phyloP scores from a whole-genome alignment of 441 rosid species.

The Adansonia madagascariensis region DNA sequence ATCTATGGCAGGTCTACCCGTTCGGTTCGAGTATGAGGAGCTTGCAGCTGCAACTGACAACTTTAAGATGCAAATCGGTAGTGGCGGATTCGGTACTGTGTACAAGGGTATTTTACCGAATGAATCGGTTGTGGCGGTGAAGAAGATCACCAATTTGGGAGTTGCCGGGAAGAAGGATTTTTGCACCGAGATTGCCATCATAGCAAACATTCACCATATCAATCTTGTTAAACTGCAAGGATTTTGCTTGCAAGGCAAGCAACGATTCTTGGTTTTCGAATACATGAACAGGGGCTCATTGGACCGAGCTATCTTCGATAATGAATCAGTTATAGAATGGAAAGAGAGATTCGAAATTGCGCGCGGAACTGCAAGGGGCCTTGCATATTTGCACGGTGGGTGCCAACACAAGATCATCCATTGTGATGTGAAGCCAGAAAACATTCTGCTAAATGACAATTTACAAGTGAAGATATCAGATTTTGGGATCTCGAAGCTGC shows the following conservation, averaged over 20 bases:
- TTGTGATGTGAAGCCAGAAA: conserved; percentile 91
- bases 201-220: conserved; percentile 77
- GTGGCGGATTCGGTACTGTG: conserved; percentile 82
- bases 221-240: conserved; percentile 85
- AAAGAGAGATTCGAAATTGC: conserved; percentile 80
- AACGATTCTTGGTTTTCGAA: conserved; percentile 74
- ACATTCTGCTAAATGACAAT: conserved; percentile 72
- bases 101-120: conserved; percentile 67
- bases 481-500: conserved; percentile 87
- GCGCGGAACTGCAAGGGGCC: conserved; percentile 83
- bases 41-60: conserved; percentile 75
- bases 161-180: conserved; percentile 74
- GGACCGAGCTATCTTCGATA: conserved; percentile 62
- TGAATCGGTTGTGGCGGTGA: conserved; percentile 69
- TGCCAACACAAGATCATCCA: conserved; percentile 84
- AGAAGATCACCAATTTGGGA: conserved; percentile 74
- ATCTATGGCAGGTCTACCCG: conserved; percentile 79
- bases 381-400: conserved; percentile 76
- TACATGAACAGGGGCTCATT: conserved; percentile 82
- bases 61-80: conserved; percentile 66
- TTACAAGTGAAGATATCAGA: conserved; percentile 84
- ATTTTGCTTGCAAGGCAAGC: conserved; percentile 73
- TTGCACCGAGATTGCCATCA: conserved; percentile 78
- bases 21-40: conserved; percentile 67
- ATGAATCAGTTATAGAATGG: conserved; percentile 84